Evolutionary conservation across 495 filamentous ascomycete genomes (phyloP), one percentile per base, ranked within the genome.

Genomic region (Podospora comata): DNA sequence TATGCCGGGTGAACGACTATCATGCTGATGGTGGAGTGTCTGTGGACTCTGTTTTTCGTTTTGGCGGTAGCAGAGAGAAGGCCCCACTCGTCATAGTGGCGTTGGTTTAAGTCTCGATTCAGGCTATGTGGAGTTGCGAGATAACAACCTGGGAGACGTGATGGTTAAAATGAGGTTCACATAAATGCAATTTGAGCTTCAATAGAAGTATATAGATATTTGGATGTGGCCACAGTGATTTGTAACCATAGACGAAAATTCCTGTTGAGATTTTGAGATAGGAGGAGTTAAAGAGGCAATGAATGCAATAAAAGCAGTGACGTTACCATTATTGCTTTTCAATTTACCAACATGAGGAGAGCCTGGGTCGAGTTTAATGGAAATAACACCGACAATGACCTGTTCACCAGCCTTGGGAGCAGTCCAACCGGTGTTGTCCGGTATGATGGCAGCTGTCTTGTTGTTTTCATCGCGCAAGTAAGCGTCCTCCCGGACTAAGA

Each of bases 1-100:
- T 67, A 67, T 5, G 65, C 65, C 6, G 61, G 61, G 34, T 63
- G 61, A 15, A 63, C 61, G 32, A 39, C 61, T 23, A 62, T 48
- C 65, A 67, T 62, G 57, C 57, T 57, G 19, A 67, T 58, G 20
- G 2, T 16, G 2, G 39, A 48, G 39, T 48, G 9, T 2, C 13
- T 48, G 5, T 48, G 5, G 7, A 48, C 5, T 48, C 9, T 16
- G 13, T 48, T 48, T 11, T 48, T 48, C 39, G 2, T 48, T 48
- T 11, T 6, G 39, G 39, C 39, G 1, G 39, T 11, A 16, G 39
- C 39, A 13, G 39, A 48, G 5, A 48, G 9, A 13, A 11, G 3
- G 39, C 39, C 9, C 39, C 39, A 48, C 3, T 48, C 39, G 9
- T 48, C 39, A 13, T 48, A 48, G 39, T 48, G 39, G 9, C 39